A percentile compares a stretch with the other conserved stretches of the same genome.
Conservation (phyloP, 164 flowering plant species). For the Kingdonia uniflora region DNA sequence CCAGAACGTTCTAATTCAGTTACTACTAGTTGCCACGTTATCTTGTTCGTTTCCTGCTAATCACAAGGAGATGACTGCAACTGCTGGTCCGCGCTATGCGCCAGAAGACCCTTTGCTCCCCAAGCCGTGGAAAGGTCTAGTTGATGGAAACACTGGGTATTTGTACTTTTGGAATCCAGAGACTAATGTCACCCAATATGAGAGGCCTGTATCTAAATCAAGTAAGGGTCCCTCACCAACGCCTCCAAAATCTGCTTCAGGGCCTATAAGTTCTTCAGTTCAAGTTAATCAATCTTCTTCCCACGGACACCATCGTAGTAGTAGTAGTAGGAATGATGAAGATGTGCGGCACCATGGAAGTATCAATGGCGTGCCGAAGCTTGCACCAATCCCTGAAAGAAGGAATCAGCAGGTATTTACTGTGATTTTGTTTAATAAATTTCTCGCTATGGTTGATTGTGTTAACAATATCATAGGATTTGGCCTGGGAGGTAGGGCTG, state of each 20-base stretch:
- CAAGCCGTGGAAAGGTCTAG: slow-evolving; percentile 88
- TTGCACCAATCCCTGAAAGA: slow-evolving; percentile 6
- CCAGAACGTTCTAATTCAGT: no score
- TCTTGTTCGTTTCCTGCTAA: no score
- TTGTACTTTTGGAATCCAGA: slow-evolving; percentile 92
- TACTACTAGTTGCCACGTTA: no score
- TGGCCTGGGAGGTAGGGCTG: no score
- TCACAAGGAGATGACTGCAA: not conserved
- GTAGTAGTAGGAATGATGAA: slow-evolving; percentile 20
- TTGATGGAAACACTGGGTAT: slow-evolving; percentile 84
- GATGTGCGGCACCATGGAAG: slow-evolving; percentile 26
- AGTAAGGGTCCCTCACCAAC: slow-evolving; percentile 10
- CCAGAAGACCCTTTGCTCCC: slow-evolving; percentile 89
- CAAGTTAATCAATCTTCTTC: slow-evolving; percentile 37
- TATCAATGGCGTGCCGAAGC: slow-evolving; percentile 5
- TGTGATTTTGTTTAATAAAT: no score
- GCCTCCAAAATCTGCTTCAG: slow-evolving; percentile 22
- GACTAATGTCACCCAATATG: slow-evolving; percentile 92
- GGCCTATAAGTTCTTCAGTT: slow-evolving; percentile 39
- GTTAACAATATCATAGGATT: no score
- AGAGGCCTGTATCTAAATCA: slow-evolving; percentile 45
- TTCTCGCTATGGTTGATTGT: no score
- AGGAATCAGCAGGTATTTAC: slow-evolving; percentile 35
- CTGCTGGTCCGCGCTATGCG: slow-evolving; percentile 61
- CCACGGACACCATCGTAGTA: slow-evolving; percentile 23